A percentile compares a stretch with the other conserved stretches of the same genome.
phyloP scores from a whole-genome alignment of 2,329 filamentous ascomycete species.

The Fusarium setosum region DNA sequence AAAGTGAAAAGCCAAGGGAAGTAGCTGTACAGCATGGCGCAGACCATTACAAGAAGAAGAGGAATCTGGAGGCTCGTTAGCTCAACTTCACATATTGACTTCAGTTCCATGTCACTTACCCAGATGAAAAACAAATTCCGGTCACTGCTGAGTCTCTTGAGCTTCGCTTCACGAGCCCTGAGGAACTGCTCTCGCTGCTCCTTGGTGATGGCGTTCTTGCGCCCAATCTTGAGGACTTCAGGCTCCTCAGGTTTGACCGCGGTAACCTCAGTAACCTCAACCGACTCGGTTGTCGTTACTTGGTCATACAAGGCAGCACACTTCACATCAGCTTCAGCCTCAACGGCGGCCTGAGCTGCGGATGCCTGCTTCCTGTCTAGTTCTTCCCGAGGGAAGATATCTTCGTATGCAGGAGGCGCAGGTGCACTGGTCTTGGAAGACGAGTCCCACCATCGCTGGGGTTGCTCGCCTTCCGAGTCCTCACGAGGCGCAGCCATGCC shows the following conservation, averaged over 20 bases:
- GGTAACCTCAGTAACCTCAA: constrained; percentile 48
- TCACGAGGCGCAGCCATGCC: constrained; percentile 66
- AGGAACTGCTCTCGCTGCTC: constrained; percentile 74
- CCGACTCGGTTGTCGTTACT: constrained; percentile 48
- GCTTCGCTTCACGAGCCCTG: constrained; percentile 69
- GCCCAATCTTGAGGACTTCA: constrained; percentile 67
- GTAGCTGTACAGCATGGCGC: constrained; percentile 62
- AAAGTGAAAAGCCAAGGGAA: constrained; percentile 60
- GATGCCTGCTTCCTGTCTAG: constrained; percentile 68
- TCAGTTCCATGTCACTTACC: constrained; percentile 56
- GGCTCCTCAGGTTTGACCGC: constrained; percentile 55
- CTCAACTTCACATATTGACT: background rate
- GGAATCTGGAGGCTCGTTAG: constrained; percentile 57
- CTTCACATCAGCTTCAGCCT: constrained; percentile 69
- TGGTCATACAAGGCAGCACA: constrained; percentile 66
- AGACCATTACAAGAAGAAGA: constrained; percentile 59
- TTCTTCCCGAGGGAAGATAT: constrained; percentile 74
- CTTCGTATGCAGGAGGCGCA: constrained; percentile 80
- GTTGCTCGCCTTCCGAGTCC: constrained; percentile 55
- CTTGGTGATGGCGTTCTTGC: constrained; percentile 72
- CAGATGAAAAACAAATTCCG: constrained; percentile 76
- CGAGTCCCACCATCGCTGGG: constrained; percentile 72
- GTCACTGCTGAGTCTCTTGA: constrained; percentile 72
- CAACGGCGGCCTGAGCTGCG: constrained; percentile 67
- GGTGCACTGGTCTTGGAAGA: constrained; percentile 62